phyloP scores from a whole-genome alignment of 2,329 filamentous ascomycete genomes.

The Apiospora aurea region DNA sequence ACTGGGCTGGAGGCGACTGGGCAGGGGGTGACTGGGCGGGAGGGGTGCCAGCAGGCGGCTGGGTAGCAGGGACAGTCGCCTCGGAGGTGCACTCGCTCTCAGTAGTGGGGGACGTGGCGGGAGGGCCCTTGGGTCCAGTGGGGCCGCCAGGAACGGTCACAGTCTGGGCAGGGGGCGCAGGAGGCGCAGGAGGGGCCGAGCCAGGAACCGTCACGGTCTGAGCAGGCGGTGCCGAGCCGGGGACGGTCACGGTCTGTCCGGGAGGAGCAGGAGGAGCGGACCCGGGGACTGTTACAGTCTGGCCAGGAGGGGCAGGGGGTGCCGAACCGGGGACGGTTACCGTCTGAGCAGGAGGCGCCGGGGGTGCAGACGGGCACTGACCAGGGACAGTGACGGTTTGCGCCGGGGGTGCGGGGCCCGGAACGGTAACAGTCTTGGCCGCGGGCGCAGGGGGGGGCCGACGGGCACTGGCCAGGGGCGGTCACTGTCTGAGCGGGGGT shows the following conservation, averaged over 20 bases:
- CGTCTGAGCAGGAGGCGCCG: neutral
- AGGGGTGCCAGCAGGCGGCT: neutral
- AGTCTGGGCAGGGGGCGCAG: neutral
- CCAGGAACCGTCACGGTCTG: neutral
- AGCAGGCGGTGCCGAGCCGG: neutral
- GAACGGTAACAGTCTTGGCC: neutral
- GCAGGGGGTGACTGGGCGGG: neutral
- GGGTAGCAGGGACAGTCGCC: neutral
- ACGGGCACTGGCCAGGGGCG: neutral
- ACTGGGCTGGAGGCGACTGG: neutral
- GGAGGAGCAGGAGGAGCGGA: neutral
- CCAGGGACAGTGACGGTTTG: neutral
- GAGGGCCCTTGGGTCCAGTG: neutral
- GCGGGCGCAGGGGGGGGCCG: no score
- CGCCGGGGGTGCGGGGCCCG: no score
- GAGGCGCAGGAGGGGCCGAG: neutral
- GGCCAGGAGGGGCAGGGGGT: neutral
- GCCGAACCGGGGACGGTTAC: neutral
- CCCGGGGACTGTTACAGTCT: neutral
- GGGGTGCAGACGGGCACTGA: neutral
- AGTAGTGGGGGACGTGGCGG: neutral
- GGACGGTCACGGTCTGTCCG: neutral
- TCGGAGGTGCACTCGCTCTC: neutral
- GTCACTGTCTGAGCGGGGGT: neutral
- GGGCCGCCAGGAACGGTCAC: neutral